These are phyloP conservation scores for Castanea crenata DNA, from an alignment of 306 rosid species.

Conservation along the genomic window DNA sequence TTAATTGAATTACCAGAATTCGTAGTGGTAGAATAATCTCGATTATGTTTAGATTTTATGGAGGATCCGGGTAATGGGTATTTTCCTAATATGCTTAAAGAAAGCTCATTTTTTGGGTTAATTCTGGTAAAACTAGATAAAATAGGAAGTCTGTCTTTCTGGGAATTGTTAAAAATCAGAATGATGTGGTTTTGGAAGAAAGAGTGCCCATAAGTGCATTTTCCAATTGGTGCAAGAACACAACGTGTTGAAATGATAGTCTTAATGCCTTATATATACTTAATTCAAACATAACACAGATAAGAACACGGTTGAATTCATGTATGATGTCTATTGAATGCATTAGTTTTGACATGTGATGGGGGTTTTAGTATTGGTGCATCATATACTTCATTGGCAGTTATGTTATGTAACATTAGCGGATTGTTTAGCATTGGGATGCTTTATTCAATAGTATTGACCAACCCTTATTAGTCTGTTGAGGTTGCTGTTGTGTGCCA, in stretches of 20 bases:
- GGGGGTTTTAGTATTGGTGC: too few species aligned
- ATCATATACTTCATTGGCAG: not conserved
- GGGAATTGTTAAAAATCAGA: not conserved
- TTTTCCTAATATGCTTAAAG: too few species aligned
- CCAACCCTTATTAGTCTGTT: too few species aligned
- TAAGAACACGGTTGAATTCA: not conserved
- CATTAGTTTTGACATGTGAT: too few species aligned
- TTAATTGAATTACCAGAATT: not conserved
- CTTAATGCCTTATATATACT: not conserved
- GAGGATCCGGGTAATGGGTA: too few species aligned
- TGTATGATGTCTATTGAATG: too few species aligned
- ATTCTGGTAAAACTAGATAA: not conserved
- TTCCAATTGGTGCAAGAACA: too few species aligned
- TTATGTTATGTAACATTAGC: not conserved
- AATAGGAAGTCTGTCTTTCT: not conserved
- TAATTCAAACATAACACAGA: not conserved
- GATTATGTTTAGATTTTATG: too few species aligned
- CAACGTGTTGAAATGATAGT: not conserved
- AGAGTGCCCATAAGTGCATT: not conserved
- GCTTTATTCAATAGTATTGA: too few species aligned
- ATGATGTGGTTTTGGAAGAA: not conserved
- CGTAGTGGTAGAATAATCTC: not conserved
- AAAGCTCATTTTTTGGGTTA: not conserved
- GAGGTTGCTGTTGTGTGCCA: not conserved
- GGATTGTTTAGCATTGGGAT: too few species aligned